Percentiles rank a stretch among this genome's conserved stretches.
These are phyloP conservation scores for Trapa bicornis DNA, from an alignment of 345 rosid species.

Conservation along the genomic window DNA sequence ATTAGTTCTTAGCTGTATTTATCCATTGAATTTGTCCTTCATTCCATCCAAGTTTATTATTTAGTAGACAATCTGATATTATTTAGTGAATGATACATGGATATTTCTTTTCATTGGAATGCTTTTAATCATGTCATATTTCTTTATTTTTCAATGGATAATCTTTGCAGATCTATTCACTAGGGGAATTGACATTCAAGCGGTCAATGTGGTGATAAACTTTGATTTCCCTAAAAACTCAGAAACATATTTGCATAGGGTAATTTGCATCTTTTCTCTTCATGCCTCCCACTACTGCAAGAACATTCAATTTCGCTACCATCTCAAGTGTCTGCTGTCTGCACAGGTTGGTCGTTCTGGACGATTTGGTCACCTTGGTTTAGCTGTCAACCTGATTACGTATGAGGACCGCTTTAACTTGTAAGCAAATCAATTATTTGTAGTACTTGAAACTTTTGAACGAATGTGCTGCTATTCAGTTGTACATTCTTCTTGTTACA, in stretches of 20 bases:
- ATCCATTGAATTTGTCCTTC: not conserved
- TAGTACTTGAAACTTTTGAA: constrained; percentile 5
- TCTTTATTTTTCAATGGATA: not conserved
- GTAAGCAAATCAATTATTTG: constrained; percentile 25
- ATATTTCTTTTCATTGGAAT: not conserved
- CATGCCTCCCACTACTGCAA: not conserved
- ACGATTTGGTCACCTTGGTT: constrained; percentile 99
- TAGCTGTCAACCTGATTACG: constrained; percentile 97
- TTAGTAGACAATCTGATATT: not conserved
- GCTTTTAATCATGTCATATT: not conserved
- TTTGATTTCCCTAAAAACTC: constrained; percentile 95
- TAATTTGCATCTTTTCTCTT: constrained; percentile 18
- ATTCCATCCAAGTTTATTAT: not conserved
- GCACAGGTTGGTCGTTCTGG: constrained; percentile 95
- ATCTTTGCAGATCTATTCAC: constrained; percentile 77
- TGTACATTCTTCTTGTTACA: not conserved
- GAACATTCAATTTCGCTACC: not conserved
- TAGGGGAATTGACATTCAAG: constrained; percentile 99
- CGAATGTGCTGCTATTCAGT: not conserved
- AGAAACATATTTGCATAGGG: constrained; percentile 98
- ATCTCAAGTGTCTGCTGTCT: constrained; percentile 5
- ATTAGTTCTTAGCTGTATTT: not conserved
- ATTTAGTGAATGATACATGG: not conserved
- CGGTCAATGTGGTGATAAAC: constrained; percentile 96
- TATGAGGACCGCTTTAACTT: constrained; percentile 98